Evolutionary conservation across 371 early-diverging fungal species (phyloP).

Genomic region (Circinella umbellata): DNA sequence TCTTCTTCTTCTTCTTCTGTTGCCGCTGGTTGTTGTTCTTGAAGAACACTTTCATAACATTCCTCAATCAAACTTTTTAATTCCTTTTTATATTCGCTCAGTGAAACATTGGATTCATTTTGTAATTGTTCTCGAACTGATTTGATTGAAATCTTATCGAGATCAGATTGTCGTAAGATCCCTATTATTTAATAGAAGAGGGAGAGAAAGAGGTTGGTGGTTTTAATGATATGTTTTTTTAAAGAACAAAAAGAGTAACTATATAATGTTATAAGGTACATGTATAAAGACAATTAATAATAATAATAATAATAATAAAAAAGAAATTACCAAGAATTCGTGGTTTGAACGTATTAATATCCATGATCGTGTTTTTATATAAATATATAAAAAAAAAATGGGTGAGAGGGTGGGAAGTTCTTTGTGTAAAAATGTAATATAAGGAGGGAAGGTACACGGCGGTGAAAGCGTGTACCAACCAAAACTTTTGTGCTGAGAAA

Average conservation of each 20-base stretch:
- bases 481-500: no score
- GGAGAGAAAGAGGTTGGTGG: background rate
- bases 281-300: no score
- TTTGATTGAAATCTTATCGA: slow-evolving; percentile 50
- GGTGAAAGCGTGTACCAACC: no score
- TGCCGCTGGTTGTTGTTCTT: slow-evolving; percentile 1
- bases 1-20: background rate
- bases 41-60: slow-evolving; percentile 27
- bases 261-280: background rate
- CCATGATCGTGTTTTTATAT: slow-evolving; percentile 11
- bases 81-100: slow-evolving; percentile 37
- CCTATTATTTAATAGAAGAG: slow-evolving; percentile 14
- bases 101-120: slow-evolving; percentile 29
- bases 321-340: slow-evolving; percentile 16
- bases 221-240: background rate
- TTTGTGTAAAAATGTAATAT: no score
- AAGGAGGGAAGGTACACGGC: no score
- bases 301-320: background rate
- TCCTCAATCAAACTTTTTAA: slow-evolving; percentile 42
- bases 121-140: slow-evolving; percentile 56
- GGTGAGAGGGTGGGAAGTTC: no score
- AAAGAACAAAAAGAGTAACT: background rate
- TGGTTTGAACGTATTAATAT: slow-evolving; percentile 15
- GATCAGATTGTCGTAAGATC: slow-evolving; percentile 54
- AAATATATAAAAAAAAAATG: no score